Evolutionary conservation across 352 stramenopile species (phyloP), one percentile per base, ranked within the genome.

Genomic region (Halophytophthora batemanensis): DNA sequence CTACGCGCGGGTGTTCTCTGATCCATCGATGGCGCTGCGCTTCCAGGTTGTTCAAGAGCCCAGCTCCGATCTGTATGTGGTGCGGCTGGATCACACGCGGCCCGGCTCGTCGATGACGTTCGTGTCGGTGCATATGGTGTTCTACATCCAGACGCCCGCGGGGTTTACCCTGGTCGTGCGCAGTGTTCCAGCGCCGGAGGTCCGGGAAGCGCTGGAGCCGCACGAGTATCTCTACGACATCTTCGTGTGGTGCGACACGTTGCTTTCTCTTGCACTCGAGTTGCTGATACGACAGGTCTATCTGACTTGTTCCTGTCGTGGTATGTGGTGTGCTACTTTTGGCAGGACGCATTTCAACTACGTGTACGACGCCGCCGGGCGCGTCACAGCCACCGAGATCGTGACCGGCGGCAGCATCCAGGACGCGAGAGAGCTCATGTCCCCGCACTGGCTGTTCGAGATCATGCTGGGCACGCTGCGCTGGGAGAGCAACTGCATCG

Each of bases 391-490:
- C 10, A 84, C 70, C 36, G 73, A 85, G 29, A 69, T 86, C 45
- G 62, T 75, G 21, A 69, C 59, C 7, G 77, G 77, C 13, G 77
- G 77, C 23, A 82, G 70, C 14, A 71, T 89, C 15, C 53, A 49
- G 23, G 68, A 85, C 38, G 61, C 65, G 36, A 69, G 76, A 50
- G 71, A 76, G 49, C 43, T 82, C 45, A 66, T 71, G 15, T 69
- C 67, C 41, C 67, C 75, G 42, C 68, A 83, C 59, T 86, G 75
- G 77, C 51, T 85, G 33, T 82, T 87, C 33, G 76, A 90, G 61
- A 64, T 90, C 62, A 73, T 87, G 36, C 72, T 80, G 38, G 78
- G 71, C 6, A 68, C 85, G 19, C 37, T 90, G 50, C 71, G 74
- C 13, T 90, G 78, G 78, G 79, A 90, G 41, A 79, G 38, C 38